A percentile compares a stretch with the other conserved stretches of the same genome.
Conservation (phyloP, 2,329 filamentous ascomycete species). For the Fusarium hainanense region DNA sequence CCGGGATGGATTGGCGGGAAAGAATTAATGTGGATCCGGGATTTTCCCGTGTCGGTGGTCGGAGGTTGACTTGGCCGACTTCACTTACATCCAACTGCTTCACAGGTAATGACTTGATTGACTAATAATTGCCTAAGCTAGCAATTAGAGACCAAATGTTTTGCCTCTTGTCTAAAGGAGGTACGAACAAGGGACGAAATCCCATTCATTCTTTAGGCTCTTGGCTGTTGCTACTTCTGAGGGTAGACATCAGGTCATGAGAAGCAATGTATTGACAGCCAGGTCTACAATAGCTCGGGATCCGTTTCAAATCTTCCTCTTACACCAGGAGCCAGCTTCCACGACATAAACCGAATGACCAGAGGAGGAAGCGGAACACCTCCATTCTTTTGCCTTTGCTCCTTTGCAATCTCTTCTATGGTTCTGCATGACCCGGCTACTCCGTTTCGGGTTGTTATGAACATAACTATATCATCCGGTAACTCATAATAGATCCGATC, state of each 20-base stretch:
- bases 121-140: not conserved
- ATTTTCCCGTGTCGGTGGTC: conserved; percentile 34
- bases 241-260: not conserved
- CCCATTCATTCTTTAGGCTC: fast-evolving
- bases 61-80: conserved; percentile 13
- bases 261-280: not conserved
- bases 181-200: not conserved
- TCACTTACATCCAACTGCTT: not conserved
- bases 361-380: not conserved
- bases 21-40: conserved; percentile 35
- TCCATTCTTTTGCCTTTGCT: not conserved
- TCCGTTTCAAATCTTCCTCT: not conserved
- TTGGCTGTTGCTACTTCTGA: not conserved
- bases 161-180: not conserved
- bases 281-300: not conserved
- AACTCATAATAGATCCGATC: conserved; percentile 4
- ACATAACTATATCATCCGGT: not conserved
- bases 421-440: too few relatives aligned
- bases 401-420: not conserved
- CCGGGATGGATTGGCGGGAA: conserved; percentile 37
- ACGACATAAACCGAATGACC: conserved; percentile 3
- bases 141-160: not conserved
- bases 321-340: not conserved
- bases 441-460: fast-evolving
- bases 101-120: not conserved